Conservation (phyloP, 1,139 yeast genomes). For the Yamadazyma friedrichii region DNA sequence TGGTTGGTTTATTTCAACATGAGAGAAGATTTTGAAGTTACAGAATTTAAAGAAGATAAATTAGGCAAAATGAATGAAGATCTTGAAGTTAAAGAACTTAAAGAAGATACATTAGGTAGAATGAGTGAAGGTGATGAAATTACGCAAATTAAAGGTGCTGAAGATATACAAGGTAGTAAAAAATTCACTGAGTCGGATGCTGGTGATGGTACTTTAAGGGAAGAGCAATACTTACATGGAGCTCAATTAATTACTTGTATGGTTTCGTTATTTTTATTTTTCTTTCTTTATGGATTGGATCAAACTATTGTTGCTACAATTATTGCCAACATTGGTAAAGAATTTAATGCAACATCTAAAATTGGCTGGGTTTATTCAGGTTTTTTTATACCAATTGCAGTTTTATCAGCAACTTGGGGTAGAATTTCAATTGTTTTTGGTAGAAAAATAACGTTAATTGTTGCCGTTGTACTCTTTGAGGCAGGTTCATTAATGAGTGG, state of each 20-base stretch:
- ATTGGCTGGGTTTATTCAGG: conserved; percentile 65
- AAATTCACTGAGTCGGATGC: conserved; percentile 46
- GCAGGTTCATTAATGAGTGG: conserved; percentile 64
- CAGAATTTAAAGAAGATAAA: no score
- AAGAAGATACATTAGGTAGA: no score
- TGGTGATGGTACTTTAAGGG: conserved; percentile 55
- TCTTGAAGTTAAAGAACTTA: no score
- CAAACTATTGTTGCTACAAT: conserved; percentile 66
- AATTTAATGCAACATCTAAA: conserved; percentile 53
- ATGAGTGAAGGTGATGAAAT: no score
- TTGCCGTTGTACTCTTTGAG: conserved; percentile 55
- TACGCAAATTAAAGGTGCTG: no score
- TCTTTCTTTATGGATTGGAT: conserved; percentile 65
- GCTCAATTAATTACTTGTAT: conserved; percentile 38
- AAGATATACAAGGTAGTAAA: conserved; percentile 4
- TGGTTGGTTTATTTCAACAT: no score
- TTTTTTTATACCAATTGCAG: conserved; percentile 58
- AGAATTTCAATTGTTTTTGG: conserved; percentile 62
- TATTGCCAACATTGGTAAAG: conserved; percentile 51
- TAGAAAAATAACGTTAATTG: conserved; percentile 49
- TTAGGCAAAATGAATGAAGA: no score
- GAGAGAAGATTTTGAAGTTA: no score
- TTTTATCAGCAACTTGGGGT: conserved; percentile 61
- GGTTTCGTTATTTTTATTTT: conserved; percentile 44
- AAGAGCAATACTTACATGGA: conserved; percentile 51